Percentiles rank a stretch among this genome's conserved stretches.
These are phyloP conservation scores for Ambispora gerdemannii DNA, from an alignment of 192 early-diverging fungal genomes.

Conservation along the genomic window DNA sequence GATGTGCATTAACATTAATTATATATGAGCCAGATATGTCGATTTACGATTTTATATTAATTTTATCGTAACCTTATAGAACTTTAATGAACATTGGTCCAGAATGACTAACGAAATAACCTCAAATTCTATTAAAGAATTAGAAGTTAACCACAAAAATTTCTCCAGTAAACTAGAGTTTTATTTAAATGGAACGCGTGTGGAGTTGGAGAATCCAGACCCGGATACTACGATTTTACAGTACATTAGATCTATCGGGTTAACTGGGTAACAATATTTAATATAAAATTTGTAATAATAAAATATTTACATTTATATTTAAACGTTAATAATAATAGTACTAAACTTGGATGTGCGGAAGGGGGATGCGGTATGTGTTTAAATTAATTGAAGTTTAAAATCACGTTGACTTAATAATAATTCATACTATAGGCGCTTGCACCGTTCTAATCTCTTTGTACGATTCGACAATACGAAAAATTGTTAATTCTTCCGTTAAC, in stretches of 20 bases:
- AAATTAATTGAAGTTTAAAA: slow-evolving; percentile 1
- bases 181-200: slow-evolving; percentile 47
- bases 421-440: slow-evolving; percentile 50
- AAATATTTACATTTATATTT: too few species aligned
- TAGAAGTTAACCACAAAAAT: neutral
- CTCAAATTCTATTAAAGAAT: neutral
- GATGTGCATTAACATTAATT: too few species aligned
- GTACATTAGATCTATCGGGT: slow-evolving; percentile 48
- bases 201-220: slow-evolving; percentile 40
- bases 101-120: too few species aligned
- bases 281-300: too few species aligned
- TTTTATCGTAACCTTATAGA: too few species aligned
- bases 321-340: too few species aligned
- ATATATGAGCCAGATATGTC: too few species aligned
- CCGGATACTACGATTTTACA: slow-evolving; percentile 54
- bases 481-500: slow-evolving; percentile 50
- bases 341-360: slow-evolving; percentile 81
- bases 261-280: slow-evolving; percentile 45
- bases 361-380: slow-evolving; percentile 60
- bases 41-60: too few species aligned
- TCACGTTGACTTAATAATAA: neutral
- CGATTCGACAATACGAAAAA: slow-evolving; percentile 31
- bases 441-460: slow-evolving; percentile 69
- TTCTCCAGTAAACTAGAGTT: slow-evolving; percentile 35
- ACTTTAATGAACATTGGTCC: too few species aligned